Base-by-base conservation (phyloP, 2,329 filamentous ascomycete species). In the Chrysoporthe cubensis region DNA sequence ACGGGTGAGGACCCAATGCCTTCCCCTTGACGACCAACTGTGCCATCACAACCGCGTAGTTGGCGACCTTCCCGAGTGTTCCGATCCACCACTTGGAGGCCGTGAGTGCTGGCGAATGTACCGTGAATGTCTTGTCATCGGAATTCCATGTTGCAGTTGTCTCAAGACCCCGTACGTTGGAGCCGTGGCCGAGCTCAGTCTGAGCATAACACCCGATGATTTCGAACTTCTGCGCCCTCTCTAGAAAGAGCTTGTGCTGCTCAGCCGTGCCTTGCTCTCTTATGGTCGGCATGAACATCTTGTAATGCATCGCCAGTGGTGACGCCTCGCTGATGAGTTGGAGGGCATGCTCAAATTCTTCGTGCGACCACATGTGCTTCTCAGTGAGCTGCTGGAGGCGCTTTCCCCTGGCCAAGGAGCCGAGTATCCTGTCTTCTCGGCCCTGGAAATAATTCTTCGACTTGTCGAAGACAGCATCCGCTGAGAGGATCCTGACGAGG, bases 51-150 rank as follows among this genome's bases (percentile, higher is more conserved):
- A 92, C 88, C 1, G 91, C 91, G 74, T 93, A 85, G 76, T 92
- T 94, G 57, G 92, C 91, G 2, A 89, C 90, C 73, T 90, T 85
- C 63, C 91, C 92, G 3, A 94, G 83, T 13, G 90, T 91, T 1
- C 92, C 92, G 73, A 93, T 93, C 92, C 92, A 94, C 91, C 91
- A 95, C 76, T 95, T 95, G 44, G 90, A 90, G 0, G 91, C 87
- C 1, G 91, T 94, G 66, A 94, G 82, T 70, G 88, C 83, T 11
- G 91, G 91, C 0, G 90, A 92, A 78, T 94, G 88, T 46, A 94
- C 83, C 16, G 83, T 89, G 74, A 94, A 94, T 3, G 88, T 92
- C 83, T 92, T 90, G 78, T 92, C 89, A 5, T 88, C 81, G 0
- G 87, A 81, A 74, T 92, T 90, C 90, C 90, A 94, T 0, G 88